Evolutionary conservation across 2,329 filamentous ascomycete genomes (phyloP), one percentile per base, ranked within the genome.

Genomic region (Magnaporthiopsis incrustans): DNA sequence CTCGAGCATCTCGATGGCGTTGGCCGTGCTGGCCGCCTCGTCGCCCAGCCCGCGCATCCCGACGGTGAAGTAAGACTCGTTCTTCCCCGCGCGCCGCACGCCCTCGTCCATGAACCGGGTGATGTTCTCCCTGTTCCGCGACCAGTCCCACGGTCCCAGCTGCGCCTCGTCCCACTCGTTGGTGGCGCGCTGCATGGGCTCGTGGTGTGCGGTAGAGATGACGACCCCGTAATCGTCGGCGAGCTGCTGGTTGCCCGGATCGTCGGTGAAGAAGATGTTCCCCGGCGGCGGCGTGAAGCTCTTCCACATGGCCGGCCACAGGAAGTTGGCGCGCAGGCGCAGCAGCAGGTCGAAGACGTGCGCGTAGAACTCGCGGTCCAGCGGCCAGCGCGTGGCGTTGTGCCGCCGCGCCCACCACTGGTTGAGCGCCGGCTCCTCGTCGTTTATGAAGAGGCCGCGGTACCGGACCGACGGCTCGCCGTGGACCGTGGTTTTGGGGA

Each of bases 211-310:
- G 10, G 86, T 88, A 3, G 88, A 88, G 71, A 92, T 84, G 0
- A 91, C 88, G 64, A 92, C 84, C 57, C 86, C 89, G 71, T 86
- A 91, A n/a, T 87, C 87, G 69, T 92, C 87, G 0, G 89, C 87
- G 5, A 90, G 79, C 0, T 86, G 84, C 71, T 90, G 87, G 68
- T 87, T 91, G 35, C 81, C 78, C 3, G 83, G 78, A 70, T 92
- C 89, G 66, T 92, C 89, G 1, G 90, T 82, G 70, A 87, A 85
- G 70, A 91, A 89, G 81, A 90, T 90, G 67, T 81, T 83, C 6
- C 81, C 83, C 8, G 53, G 61, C 4, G 30, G 53, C 27, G 61
- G 61, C 15, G 57, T 59, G 32, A 30, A 62, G 22, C 35, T 30
- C n/a, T 53, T 53, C 89, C 89, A 92, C 38, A 75, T 65, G 11